Percentiles rank a stretch among this genome's conserved stretches.
Conservation (phyloP, 1,284 basidiomycete genomes). For the Schizopora paradoxa region DNA sequence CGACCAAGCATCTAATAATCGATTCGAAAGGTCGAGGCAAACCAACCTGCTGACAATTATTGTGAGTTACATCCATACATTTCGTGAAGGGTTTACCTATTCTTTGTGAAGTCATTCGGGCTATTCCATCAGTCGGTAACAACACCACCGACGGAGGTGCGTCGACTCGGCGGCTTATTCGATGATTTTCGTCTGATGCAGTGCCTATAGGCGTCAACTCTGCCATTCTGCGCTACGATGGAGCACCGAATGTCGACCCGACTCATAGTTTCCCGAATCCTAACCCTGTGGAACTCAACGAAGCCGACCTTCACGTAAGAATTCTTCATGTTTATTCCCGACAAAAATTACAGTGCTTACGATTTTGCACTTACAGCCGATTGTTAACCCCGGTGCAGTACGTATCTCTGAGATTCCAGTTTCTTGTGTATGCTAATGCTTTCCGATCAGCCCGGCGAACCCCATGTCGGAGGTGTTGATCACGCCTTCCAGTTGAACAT, state of each 20-base stretch:
- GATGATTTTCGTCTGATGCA: background rate
- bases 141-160: slow-evolving; percentile 23
- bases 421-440: background rate
- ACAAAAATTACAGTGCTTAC: background rate
- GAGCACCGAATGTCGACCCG: slow-evolving; percentile 32
- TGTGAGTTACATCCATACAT: slow-evolving; percentile 23
- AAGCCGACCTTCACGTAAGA: slow-evolving; percentile 29
- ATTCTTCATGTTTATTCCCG: slow-evolving; percentile 18
- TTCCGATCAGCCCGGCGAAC: no score
- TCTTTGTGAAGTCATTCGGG: slow-evolving; percentile 21
- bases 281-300: slow-evolving; percentile 24
- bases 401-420: background rate
- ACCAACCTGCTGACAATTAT: slow-evolving; percentile 35
- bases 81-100: background rate
- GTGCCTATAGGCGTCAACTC: slow-evolving; percentile 27
- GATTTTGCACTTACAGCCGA: slow-evolving; percentile 5
- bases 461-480: no score
- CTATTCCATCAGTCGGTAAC: slow-evolving; percentile 10
- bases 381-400: slow-evolving; percentile 17
- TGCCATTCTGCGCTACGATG: slow-evolving; percentile 39
- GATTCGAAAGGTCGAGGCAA: slow-evolving; percentile 26
- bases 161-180: slow-evolving; percentile 37
- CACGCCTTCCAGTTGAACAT: no score
- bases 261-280: slow-evolving; percentile 25
- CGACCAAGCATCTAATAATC: background rate